Evolutionary conservation across 257 asterid genomes (phyloP).

Genomic region (Penstemon eatonii): DNA sequence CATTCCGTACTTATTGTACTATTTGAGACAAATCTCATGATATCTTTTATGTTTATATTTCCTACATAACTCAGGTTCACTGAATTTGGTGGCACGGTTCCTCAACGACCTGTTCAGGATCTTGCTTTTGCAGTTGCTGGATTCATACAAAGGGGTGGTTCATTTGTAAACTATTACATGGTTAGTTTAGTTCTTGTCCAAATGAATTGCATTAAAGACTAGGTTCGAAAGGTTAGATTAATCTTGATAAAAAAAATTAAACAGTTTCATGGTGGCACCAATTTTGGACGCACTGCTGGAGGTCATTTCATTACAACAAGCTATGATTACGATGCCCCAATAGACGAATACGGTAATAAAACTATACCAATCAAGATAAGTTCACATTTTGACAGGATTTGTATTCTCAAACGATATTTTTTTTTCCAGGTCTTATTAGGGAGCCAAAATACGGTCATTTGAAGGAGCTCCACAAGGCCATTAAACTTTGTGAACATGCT

Average conservation of each 20-base stretch:
- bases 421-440: slow-evolving; percentile 51
- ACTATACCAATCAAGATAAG: neutral
- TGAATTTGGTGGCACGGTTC: slow-evolving; percentile 58
- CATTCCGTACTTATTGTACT: neutral
- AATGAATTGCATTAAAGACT: neutral
- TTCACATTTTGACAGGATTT: neutral
- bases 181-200: slow-evolving; percentile 32
- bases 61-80: slow-evolving; percentile 49
- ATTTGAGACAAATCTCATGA: neutral
- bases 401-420: neutral
- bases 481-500: slow-evolving; percentile 58
- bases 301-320: slow-evolving; percentile 71
- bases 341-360: slow-evolving; percentile 65
- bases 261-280: slow-evolving; percentile 80
- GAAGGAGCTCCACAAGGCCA: slow-evolving; percentile 66
- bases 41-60: neutral
- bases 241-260: neutral
- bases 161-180: slow-evolving; percentile 70
- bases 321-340: slow-evolving; percentile 79
- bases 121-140: slow-evolving; percentile 75
- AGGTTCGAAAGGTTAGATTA: neutral
- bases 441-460: slow-evolving; percentile 70
- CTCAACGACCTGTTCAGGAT: slow-evolving; percentile 68
- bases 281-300: slow-evolving; percentile 72
- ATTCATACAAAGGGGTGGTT: slow-evolving; percentile 62